Evolutionary conservation across 768 basidiomycete species (phyloP).

Genomic region (Pleurotus pulmonarius): DNA sequence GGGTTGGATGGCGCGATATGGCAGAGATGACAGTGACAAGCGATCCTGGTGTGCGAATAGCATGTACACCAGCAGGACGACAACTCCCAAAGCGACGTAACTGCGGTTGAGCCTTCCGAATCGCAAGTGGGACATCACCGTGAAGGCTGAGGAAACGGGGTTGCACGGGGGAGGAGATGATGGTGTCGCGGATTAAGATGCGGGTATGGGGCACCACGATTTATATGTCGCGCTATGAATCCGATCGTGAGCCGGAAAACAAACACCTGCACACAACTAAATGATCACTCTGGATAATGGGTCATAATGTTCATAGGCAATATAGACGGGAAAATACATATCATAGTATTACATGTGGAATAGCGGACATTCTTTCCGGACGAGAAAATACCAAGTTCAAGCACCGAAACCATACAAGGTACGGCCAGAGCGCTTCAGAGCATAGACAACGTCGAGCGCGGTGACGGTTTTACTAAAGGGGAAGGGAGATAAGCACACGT

Average conservation of each 20-base stretch:
- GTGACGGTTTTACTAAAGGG: conserved; percentile 71
- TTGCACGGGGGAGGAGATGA: too few species aligned
- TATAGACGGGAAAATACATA: not conserved
- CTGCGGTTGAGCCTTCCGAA: not conserved
- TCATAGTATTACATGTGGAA: not conserved
- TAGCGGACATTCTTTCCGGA: too few species aligned
- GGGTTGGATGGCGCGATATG: not conserved
- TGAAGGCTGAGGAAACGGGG: too few species aligned
- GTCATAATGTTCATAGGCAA: too few species aligned
- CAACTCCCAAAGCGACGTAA: not conserved
- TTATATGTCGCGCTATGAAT: too few species aligned
- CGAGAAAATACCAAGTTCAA: conserved; percentile 21
- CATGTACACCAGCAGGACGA: not conserved
- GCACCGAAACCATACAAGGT: conserved; percentile 85
- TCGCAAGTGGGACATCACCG: too few species aligned
- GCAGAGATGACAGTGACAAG: not conserved
- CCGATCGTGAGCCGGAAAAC: too few species aligned
- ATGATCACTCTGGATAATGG: too few species aligned
- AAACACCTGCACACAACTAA: too few species aligned
- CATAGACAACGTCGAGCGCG: conserved; percentile 80
- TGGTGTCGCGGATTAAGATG: too few species aligned
- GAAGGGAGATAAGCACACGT: conserved; percentile 8
- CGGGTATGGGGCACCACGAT: too few species aligned
- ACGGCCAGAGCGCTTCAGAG: conserved; percentile 69
- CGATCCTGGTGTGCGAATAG: not conserved